phyloP scores from a whole-genome alignment of 2,329 filamentous ascomycete species.

The Venturia carpophila region DNA sequence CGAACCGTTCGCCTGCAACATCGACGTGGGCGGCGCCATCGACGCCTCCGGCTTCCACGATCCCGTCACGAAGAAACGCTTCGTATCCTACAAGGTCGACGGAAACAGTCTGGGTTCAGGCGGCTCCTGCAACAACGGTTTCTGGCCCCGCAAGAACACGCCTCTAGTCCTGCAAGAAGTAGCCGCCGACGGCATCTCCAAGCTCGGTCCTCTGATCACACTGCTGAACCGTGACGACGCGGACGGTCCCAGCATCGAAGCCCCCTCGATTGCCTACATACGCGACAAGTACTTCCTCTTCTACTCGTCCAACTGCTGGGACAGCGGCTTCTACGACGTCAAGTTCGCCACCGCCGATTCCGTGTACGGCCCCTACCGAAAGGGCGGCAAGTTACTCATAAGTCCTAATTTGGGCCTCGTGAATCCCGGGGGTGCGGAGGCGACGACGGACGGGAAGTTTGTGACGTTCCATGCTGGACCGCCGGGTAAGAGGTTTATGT shows the following conservation, averaged over 20 bases:
- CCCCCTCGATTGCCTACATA: constrained; percentile 45
- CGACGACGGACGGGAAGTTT: neutral
- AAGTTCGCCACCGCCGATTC: constrained; percentile 47
- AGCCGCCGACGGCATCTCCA: constrained; percentile 36
- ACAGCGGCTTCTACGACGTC: constrained; percentile 47
- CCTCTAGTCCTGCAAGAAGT: constrained; percentile 52
- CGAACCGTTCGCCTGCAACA: neutral
- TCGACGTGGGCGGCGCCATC: constrained; percentile 49
- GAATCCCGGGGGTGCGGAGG: constrained; percentile 19
- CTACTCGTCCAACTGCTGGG: constrained; percentile 55
- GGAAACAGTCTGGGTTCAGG: constrained; percentile 48
- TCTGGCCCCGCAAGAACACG: constrained; percentile 38
- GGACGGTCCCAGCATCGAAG: constrained; percentile 53
- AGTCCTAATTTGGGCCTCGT: constrained; percentile 18
- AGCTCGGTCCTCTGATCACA: constrained; percentile 29
- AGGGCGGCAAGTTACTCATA: constrained; percentile 13
- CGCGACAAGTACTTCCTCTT: constrained; percentile 50
- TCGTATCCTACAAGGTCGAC: constrained; percentile 59
- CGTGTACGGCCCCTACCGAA: constrained; percentile 23
- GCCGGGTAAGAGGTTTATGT: constrained; percentile 7
- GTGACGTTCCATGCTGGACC: constrained; percentile 14
- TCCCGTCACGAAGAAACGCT: constrained; percentile 42
- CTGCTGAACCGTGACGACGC: constrained; percentile 39
- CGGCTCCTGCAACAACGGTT: constrained; percentile 40
- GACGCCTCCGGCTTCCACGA: constrained; percentile 55